Conservation (phyloP, 108 stramenopile genomes). For the Skeletonema menzelii region DNA sequence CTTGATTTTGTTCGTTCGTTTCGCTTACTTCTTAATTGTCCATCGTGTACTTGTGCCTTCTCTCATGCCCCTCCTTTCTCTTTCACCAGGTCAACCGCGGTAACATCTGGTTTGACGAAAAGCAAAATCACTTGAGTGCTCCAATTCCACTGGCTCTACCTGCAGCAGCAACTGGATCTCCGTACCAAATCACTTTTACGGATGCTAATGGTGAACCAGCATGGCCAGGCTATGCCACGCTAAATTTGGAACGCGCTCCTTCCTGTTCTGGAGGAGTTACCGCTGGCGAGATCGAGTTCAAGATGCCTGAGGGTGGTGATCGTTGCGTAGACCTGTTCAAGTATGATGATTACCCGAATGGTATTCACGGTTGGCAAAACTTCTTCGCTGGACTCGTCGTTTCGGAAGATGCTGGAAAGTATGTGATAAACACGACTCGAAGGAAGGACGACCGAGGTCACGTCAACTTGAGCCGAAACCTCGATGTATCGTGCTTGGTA, state of each 20-base stretch:
- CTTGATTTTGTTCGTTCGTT: neutral
- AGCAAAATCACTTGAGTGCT: slow-evolving; percentile 17
- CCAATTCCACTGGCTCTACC: slow-evolving; percentile 12
- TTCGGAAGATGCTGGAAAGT: slow-evolving; percentile 9
- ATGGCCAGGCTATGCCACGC: slow-evolving; percentile 10
- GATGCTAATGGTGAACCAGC: slow-evolving; percentile 12
- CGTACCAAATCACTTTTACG: slow-evolving; percentile 13
- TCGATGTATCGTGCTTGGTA: slow-evolving; percentile 1
- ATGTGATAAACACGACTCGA: slow-evolving; percentile 8
- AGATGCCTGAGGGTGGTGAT: neutral
- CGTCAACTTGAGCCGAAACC: slow-evolving; percentile 1
- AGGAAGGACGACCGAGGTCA: slow-evolving; percentile 12
- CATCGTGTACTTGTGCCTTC: neutral
- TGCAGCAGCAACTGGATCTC: neutral
- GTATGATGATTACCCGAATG: neutral
- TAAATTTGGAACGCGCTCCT: slow-evolving; percentile 7
- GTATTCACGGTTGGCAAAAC: slow-evolving; percentile 8
- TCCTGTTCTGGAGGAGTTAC: slow-evolving; percentile 1
- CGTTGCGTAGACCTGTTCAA: neutral
- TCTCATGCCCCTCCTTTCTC: neutral
- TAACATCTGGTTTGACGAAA: slow-evolving; percentile 12
- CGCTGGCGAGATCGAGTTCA: neutral
- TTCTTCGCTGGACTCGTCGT: slow-evolving; percentile 12
- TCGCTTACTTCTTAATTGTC: neutral
- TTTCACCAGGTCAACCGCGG: neutral